phyloP scores from a whole-genome alignment of 768 basidiomycete species.

The Pisolithus albus region DNA sequence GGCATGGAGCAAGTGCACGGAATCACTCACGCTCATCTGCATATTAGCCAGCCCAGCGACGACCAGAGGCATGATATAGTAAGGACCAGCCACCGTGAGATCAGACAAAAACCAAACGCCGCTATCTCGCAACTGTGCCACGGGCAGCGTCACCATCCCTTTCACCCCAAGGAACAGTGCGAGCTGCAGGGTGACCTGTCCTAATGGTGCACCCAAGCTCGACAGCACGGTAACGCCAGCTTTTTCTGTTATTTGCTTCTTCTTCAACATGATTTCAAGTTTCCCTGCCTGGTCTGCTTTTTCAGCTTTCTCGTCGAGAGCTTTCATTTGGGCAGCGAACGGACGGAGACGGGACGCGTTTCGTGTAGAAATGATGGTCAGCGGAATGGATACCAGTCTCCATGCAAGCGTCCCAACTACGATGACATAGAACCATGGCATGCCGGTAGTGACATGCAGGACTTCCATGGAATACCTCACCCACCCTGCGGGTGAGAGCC shows the following conservation, averaged over 20 bases:
- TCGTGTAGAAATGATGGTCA: slow-evolving; percentile 49
- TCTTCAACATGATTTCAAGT: slow-evolving; percentile 39
- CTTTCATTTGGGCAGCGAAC: slow-evolving; percentile 44
- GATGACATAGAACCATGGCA: slow-evolving; percentile 86
- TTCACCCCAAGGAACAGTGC: slow-evolving; percentile 80
- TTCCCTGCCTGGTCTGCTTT: slow-evolving; percentile 34
- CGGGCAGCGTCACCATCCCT: slow-evolving; percentile 60
- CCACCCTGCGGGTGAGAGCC: slow-evolving; percentile 64
- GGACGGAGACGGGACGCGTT: slow-evolving; percentile 40
- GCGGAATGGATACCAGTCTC: slow-evolving; percentile 54
- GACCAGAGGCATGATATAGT: slow-evolving; percentile 60
- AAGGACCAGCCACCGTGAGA: slow-evolving; percentile 72
- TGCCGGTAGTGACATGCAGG: slow-evolving; percentile 58
- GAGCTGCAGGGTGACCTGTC: slow-evolving; percentile 73
- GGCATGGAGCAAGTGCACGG: neutral
- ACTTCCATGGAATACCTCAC: slow-evolving; percentile 59
- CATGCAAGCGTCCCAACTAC: slow-evolving; percentile 55
- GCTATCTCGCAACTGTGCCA: slow-evolving; percentile 70
- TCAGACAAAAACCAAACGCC: slow-evolving; percentile 72
- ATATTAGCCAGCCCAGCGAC: slow-evolving; percentile 54
- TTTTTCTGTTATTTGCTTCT: slow-evolving; percentile 49
- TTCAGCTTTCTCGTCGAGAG: slow-evolving; percentile 38
- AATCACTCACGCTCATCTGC: slow-evolving; percentile 56
- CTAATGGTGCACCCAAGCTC: slow-evolving; percentile 48
- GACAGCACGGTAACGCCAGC: slow-evolving; percentile 57